A percentile compares a stretch with the other conserved stretches of the same genome.
phyloP scores from a whole-genome alignment of 2,329 filamentous ascomycete genomes.

The Myriosclerotinia scirpicola region DNA sequence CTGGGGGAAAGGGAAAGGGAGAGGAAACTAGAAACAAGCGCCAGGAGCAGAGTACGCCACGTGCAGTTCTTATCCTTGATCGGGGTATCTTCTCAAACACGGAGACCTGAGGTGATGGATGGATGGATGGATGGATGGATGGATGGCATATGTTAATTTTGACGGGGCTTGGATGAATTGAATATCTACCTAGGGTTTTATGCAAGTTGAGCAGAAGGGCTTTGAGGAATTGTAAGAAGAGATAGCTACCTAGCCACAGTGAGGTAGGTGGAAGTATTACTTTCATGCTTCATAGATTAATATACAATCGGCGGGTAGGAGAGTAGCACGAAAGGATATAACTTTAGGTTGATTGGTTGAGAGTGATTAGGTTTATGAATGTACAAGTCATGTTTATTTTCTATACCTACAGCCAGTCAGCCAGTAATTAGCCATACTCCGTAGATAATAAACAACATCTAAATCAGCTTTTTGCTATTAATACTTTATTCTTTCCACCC shows the following conservation, averaged over 20 bases:
- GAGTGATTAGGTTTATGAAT: neutral
- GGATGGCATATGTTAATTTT: too few species aligned
- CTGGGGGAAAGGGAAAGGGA: neutral
- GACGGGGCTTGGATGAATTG: neutral
- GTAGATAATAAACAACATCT: neutral
- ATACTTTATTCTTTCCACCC: neutral
- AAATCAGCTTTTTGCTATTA: neutral
- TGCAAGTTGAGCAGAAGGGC: neutral
- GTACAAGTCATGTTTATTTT: conserved; percentile 6
- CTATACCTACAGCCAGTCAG: neutral
- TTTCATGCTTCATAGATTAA: neutral
- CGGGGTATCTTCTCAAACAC: conserved; percentile 14
- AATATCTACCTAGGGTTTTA: neutral
- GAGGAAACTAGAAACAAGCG: conserved; percentile 21
- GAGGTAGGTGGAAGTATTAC: neutral
- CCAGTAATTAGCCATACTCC: neutral
- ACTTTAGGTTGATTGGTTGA: conserved; percentile 3
- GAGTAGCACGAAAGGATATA: neutral
- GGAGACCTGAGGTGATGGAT: conserved; percentile 7
- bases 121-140: neutral
- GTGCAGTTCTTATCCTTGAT: conserved; percentile 13
- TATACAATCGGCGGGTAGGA: conserved; percentile 7
- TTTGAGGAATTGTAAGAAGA: neutral
- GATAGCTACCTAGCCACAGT: neutral
- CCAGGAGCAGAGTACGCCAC: conserved; percentile 20